Evolutionary conservation across 148 eudicot species (phyloP).

Genomic region (Polygonum aviculare): DNA sequence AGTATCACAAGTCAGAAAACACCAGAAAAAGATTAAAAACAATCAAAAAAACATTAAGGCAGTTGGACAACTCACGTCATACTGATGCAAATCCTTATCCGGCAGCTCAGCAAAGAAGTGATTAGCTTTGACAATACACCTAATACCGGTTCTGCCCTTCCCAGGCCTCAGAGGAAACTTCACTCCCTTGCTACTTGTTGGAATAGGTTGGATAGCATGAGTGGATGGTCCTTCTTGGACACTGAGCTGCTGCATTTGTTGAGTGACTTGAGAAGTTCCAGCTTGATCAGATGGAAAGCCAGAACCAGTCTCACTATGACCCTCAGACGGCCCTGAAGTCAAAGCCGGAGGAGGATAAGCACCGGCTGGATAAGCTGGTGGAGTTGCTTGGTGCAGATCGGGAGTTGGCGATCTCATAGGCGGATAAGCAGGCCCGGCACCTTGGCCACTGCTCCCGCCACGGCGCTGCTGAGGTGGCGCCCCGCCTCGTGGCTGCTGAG

Average conservation of each 20-base stretch:
- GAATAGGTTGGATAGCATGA: constrained; percentile 54
- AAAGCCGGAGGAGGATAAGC: constrained; percentile 36
- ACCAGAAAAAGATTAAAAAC: background rate
- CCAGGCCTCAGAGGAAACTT: constrained; percentile 93
- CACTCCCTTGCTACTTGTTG: constrained; percentile 71
- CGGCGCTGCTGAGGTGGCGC: constrained; percentile 52
- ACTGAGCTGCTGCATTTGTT: constrained; percentile 40
- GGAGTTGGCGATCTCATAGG: constrained; percentile 56
- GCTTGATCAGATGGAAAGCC: constrained; percentile 25
- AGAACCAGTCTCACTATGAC: constrained; percentile 34
- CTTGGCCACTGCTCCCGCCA: constrained; percentile 40
- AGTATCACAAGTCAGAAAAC: background rate
- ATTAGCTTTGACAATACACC: constrained; percentile 82
- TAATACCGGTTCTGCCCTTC: constrained; percentile 57
- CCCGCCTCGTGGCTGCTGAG: constrained; percentile 51
- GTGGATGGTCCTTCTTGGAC: constrained; percentile 39
- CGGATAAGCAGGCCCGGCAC: constrained; percentile 46
- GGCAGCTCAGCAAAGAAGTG: constrained; percentile 91
- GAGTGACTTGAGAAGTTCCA: constrained; percentile 30
- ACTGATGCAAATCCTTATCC: constrained; percentile 90
- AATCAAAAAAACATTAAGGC: background rate
- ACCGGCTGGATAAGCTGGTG: constrained; percentile 66
- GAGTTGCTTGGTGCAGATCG: constrained; percentile 98
- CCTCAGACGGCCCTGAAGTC: constrained; percentile 30
- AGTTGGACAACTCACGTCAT: constrained; percentile 48